Evolutionary conservation across 441 rosid genomes (phyloP), one percentile per base, ranked within the genome.

Genomic region (Syzygium malaccense): DNA sequence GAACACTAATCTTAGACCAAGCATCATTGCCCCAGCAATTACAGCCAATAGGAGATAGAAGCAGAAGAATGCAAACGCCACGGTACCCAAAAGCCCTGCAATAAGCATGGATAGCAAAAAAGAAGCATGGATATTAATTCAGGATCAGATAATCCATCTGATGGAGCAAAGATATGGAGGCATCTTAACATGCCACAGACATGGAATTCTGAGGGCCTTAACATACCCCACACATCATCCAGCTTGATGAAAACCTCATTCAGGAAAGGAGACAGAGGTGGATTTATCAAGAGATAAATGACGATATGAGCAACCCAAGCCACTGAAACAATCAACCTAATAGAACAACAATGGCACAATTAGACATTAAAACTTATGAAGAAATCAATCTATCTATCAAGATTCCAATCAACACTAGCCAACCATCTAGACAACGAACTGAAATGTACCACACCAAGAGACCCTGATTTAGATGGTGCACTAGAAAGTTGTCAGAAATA

Each of bases 1-100:
- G 93, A 98, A 97, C 91, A 97, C 95, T 91, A 98, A 91, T 98
- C 96, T 96, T 91, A 98, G 93, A 49, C 99, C 99, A 90, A 98
- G 93, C 99, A 98, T 96, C 99, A 97, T 97, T 88, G 99, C 99
- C 88, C 99, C 99, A 89, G 99, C 99, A 85, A 98, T 93, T 88
- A 98, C 99, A 83, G 99, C 99, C 89, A 98, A 97, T 86, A 98
- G 93, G 75, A 98, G 99, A 93, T 98, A 98, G 94, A 97, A 96
- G 95, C 99, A 98, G 94, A 98, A 98, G 93, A 98, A 97, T 53
- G 99, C 99, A 93, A 98, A 98, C 68, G 99, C 99, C 55, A 91
- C 98, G 41, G 99, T 98, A 90, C 99, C 99, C 85, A 98, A 93
- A 93, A 98, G 99, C 90, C 99, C 99, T 97, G 92, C 85, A 87